These are phyloP conservation scores for Globisporangium paddicum DNA, from an alignment of 352 stramenopile genomes.

Conservation along the genomic window DNA sequence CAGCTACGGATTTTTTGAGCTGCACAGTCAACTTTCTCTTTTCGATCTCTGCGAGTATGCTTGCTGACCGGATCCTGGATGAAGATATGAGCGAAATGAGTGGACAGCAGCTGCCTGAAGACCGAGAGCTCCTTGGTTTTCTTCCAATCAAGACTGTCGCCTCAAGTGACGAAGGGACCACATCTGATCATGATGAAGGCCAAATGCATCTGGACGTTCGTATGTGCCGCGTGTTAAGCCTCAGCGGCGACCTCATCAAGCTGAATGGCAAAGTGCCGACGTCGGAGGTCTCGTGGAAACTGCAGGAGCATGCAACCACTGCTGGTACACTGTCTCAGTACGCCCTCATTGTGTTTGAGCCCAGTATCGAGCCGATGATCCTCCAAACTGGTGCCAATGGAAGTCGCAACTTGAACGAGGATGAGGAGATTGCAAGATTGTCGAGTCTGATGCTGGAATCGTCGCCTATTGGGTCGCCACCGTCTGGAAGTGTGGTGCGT, in stretches of 20 bases:
- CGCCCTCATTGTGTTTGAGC: not conserved
- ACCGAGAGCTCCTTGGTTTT: slow-evolving; percentile 36
- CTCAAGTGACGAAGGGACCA: not conserved
- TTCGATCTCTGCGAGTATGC: slow-evolving; percentile 13
- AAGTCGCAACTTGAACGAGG: not conserved
- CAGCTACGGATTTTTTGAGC: slow-evolving; percentile 9
- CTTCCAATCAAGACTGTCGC: slow-evolving; percentile 17
- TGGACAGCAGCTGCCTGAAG: slow-evolving; percentile 26
- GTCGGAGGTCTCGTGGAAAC: slow-evolving; percentile 23
- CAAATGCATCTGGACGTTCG: slow-evolving; percentile 15
- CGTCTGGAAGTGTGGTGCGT: not conserved
- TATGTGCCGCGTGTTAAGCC: slow-evolving; percentile 19
- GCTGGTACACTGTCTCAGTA: not conserved
- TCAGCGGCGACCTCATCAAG: slow-evolving; percentile 5
- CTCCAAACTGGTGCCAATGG: not conserved
- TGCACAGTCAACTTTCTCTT: slow-evolving; percentile 11
- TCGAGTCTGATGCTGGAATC: not conserved
- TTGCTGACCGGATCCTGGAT: slow-evolving; percentile 13
- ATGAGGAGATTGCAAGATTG: slow-evolving; percentile 6
- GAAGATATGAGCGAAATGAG: slow-evolving; percentile 7
- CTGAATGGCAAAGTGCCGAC: slow-evolving; percentile 16
- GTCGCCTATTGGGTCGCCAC: not conserved
- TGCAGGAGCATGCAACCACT: slow-evolving; percentile 10
- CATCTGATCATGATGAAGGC: not conserved
- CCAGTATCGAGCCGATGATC: not conserved